phyloP scores from a whole-genome alignment of 2,329 filamentous ascomycete genomes.

The Diaporthe sp. region DNA sequence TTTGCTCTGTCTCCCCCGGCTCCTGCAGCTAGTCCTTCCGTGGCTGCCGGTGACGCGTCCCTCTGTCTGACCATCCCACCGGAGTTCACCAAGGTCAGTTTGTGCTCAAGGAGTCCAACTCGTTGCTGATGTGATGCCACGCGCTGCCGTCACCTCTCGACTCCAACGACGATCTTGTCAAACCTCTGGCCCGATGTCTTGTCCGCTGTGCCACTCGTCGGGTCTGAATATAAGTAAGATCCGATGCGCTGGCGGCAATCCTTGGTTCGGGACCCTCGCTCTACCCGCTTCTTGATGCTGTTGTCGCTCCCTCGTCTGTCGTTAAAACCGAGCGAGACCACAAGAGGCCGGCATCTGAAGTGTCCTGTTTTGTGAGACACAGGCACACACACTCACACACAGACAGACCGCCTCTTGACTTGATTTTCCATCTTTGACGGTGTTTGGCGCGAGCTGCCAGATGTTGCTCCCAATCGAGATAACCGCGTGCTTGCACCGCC shows the following conservation, averaged over 20 bases:
- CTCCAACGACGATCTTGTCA: neutral
- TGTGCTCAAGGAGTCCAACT: neutral
- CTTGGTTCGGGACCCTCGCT: neutral
- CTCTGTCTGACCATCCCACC: constrained; percentile 14
- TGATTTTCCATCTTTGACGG: neutral
- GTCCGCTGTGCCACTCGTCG: neutral
- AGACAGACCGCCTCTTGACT: neutral
- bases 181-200: neutral
- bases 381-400: neutral
- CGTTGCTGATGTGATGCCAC: constrained; percentile 13
- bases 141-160: constrained; percentile 1
- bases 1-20: constrained; percentile 32
- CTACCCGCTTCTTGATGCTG: constrained; percentile 4
- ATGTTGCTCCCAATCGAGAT: neutral
- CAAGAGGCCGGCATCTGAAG: neutral
- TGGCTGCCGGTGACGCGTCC: constrained; percentile 46
- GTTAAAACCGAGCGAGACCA: neutral
- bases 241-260: constrained; percentile 24
- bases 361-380: neutral
- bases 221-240: constrained; percentile 2
- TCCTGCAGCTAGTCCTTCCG: constrained; percentile 25
- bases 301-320: neutral
- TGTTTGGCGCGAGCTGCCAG: neutral
- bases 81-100: neutral
- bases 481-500: constrained; percentile 24